Conservation (phyloP, 345 rosid species). For the Litchi chinensis region DNA sequence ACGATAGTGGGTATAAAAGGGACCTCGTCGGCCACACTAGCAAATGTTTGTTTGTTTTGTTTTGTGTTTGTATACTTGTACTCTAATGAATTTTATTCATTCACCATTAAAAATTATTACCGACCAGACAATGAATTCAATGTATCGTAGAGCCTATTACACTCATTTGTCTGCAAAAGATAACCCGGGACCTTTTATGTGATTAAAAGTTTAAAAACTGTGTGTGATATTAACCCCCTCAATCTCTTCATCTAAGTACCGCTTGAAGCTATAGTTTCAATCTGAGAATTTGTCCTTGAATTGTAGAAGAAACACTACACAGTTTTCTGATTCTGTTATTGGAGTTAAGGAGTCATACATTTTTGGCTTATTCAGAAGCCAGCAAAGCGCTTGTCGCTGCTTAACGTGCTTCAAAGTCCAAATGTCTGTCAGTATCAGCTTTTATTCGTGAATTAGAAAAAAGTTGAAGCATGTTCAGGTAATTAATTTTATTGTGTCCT, state of each 20-base stretch:
- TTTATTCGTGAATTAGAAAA: not conserved
- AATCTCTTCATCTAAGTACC: too few species aligned
- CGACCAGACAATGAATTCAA: not conserved
- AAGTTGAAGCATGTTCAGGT: not conserved
- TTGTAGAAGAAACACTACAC: not conserved
- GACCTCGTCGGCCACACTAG: not conserved
- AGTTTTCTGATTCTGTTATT: not conserved
- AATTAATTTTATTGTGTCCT: not conserved
- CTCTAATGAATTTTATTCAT: not conserved
- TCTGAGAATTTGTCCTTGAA: not conserved
- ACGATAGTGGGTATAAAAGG: slow-evolving; percentile 17
- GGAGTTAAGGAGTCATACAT: not conserved
- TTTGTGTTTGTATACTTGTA: not conserved
- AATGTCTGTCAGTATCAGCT: not conserved
- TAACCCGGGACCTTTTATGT: not conserved
- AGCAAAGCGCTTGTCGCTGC: not conserved
- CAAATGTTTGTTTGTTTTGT: not conserved
- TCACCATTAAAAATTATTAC: not conserved
- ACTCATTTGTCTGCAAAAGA: not conserved
- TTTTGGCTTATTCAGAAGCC: not conserved
- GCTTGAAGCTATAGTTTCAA: too few species aligned
- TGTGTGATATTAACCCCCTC: too few species aligned
- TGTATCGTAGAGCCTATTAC: not conserved
- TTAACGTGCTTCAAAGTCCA: not conserved
- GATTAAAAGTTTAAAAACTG: not conserved